Conservation (phyloP, 2,329 filamentous ascomycete genomes). For the Akanthomyces dipterigenus region DNA sequence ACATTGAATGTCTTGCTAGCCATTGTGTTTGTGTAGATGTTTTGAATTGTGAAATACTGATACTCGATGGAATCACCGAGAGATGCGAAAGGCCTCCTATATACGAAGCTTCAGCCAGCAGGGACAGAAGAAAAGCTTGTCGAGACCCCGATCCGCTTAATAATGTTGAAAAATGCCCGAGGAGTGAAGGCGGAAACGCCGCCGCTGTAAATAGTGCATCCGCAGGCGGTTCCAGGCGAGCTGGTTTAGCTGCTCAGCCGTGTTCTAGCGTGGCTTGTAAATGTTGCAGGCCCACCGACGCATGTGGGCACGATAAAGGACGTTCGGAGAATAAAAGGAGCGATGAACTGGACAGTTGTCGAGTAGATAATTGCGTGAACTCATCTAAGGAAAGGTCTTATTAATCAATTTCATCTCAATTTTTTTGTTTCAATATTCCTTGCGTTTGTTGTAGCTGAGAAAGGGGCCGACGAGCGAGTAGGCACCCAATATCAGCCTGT, state of each 20-base stretch:
- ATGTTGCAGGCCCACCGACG: background rate
- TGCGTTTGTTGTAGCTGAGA: too few relatives aligned
- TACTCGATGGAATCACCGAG: background rate
- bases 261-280: background rate
- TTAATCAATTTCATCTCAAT: too few relatives aligned
- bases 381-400: too few relatives aligned
- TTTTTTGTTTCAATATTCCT: too few relatives aligned
- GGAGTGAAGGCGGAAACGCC: background rate
- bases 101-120: background rate
- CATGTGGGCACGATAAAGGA: too few relatives aligned
- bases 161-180: background rate
- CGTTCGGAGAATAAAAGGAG: too few relatives aligned
- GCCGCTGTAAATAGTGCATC: background rate
- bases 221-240: background rate
- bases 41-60: background rate
- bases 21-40: background rate
- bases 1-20: slow-evolving; percentile 38
- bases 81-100: background rate
- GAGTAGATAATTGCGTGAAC: too few relatives aligned
- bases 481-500: too few relatives aligned
- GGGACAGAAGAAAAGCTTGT: background rate
- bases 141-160: background rate
- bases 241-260: too few relatives aligned
- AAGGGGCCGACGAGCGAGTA: too few relatives aligned
- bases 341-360: too few relatives aligned